Evolutionary conservation across 345 rosid genomes (phyloP), one percentile per base, ranked within the genome.

Genomic region (Brassica rapa): DNA sequence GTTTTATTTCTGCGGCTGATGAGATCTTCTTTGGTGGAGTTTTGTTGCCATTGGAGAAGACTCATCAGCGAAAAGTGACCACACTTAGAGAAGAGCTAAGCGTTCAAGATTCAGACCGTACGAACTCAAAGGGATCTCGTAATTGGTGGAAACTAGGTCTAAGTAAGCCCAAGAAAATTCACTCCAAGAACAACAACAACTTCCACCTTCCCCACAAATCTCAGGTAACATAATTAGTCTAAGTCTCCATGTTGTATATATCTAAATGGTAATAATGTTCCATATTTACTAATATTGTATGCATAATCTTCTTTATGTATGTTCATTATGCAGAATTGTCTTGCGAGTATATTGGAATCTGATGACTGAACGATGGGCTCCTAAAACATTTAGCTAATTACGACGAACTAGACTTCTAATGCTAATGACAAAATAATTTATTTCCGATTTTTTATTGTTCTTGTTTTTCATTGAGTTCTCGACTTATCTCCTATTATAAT

Each of bases 1-100:
- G 77, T 77, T 88, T 91, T 88, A 85, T 78, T 8, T 87, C 95
- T 25, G 95, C 98, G 0, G 97, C 89, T 76, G 91, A 93, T 83
- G 88, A 91, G 79, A 88, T 93, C 86, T 86, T 80, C 82, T 74
- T 73, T 33, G 82, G 91, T 83, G 97, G 98, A 8, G 79, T 67
- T 86, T 65, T 91, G 83, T 49, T 91, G 82, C 98, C 98, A 29
- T 59, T 51, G 81, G 88, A 86, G 84, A 89, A 84, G 32, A 67
- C 82, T 70, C 64, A 81, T 67, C 67, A 81, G 67, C 66, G 37
- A 76, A 79, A 73, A 79, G 59, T 68, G 74, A 67, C 70, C 5
- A 79, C 98, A 30, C 55, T 93, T 23, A 67, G 88, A 71, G 92
- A 93, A 3, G 92, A 90, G 43, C 79, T 93, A 67, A 86, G 79